Evolutionary conservation across 2,329 filamentous ascomycete species (phyloP).

Genomic region (Neonectria punicea): DNA sequence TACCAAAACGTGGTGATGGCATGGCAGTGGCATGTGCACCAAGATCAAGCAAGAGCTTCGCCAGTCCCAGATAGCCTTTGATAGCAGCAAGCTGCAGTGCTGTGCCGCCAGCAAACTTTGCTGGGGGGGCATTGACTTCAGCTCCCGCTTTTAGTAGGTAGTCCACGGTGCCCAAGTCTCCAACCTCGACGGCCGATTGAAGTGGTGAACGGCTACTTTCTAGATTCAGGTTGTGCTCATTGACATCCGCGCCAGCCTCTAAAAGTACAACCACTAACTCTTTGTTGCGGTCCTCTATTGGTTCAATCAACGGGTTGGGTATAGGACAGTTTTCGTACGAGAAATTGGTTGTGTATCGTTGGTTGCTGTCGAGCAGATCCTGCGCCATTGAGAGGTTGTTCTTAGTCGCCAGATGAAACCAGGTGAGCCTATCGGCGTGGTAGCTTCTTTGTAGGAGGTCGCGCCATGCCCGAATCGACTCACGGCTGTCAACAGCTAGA

Average conservation of each 20-base stretch:
- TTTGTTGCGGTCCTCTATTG: background rate
- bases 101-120: background rate
- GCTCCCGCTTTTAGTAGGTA: background rate
- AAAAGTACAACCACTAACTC: background rate
- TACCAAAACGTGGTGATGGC: rapidly evolving
- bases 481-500: background rate
- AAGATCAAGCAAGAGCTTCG: background rate
- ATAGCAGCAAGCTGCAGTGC: conserved; percentile 10
- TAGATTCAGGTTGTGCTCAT: background rate
- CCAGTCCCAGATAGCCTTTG: background rate
- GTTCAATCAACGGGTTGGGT: background rate
- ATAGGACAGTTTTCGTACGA: background rate
- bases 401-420: background rate
- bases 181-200: background rate
- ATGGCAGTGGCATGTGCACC: conserved; percentile 2
- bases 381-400: background rate
- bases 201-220: background rate
- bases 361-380: background rate
- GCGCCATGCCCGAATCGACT: background rate
- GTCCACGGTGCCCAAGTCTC: background rate
- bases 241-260: background rate
- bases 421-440: conserved; percentile 9
- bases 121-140: background rate
- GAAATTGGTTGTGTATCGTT: background rate
- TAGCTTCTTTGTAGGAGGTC: conserved; percentile 2